A percentile compares a stretch with the other conserved stretches of the same genome.
phyloP scores from a whole-genome alignment of 768 basidiomycete genomes.

The Tremella mesenterica region DNA sequence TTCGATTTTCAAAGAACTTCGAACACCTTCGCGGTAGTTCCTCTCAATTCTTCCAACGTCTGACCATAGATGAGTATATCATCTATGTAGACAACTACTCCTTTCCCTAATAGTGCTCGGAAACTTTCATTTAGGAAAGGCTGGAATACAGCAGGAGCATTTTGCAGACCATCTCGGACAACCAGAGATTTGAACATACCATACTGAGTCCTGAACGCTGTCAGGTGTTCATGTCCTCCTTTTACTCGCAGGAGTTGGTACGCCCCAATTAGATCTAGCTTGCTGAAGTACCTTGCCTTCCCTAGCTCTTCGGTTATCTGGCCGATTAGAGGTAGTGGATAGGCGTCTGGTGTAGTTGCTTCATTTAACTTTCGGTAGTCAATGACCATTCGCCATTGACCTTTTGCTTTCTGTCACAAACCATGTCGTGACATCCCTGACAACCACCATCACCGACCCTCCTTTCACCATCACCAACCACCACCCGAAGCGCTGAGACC shows the following conservation, averaged over 20 bases:
- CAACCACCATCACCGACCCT: too few relatives aligned
- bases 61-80: conserved; percentile 14
- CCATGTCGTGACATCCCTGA: too few relatives aligned
- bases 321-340: conserved; percentile 21
- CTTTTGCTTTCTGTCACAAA: conserved; percentile 2
- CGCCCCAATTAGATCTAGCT: conserved; percentile 23
- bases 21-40: too few relatives aligned
- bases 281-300: conserved; percentile 18
- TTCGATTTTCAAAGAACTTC: not conserved
- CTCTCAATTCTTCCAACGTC: too few relatives aligned
- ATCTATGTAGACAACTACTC: conserved; percentile 24
- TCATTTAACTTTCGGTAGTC: conserved; percentile 8
- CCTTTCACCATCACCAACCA: too few relatives aligned
- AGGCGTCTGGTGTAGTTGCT: conserved; percentile 11
- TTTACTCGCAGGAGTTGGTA: conserved; percentile 29
- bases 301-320: conserved; percentile 11
- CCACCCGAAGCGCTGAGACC: too few relatives aligned
- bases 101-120: conserved; percentile 7
- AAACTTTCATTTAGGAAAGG: conserved; percentile 23
- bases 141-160: conserved; percentile 28
- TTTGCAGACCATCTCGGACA: conserved; percentile 27
- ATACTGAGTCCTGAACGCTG: conserved; percentile 40
- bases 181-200: conserved; percentile 20
- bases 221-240: conserved; percentile 41
- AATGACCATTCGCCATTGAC: conserved; percentile 1